Base-by-base conservation (phyloP, 441 rosid species). In the Mallotus japonicus region DNA sequence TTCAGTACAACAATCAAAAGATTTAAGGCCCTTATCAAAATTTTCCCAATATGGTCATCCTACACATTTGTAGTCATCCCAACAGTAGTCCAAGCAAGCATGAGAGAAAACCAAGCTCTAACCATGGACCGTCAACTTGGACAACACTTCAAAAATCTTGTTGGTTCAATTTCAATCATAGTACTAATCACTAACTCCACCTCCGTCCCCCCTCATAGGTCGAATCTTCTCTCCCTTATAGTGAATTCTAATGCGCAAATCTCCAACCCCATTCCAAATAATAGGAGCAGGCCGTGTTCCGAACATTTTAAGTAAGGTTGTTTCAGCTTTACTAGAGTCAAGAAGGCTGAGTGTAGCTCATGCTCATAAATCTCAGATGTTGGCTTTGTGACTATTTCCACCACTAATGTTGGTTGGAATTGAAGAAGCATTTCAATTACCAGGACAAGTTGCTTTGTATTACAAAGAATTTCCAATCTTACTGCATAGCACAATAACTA, bases 271-370 rank as follows among this genome's bases (percentile, higher is more conserved):
- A 12, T 86, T 89, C 54, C 88, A 84, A 51, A 72, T 81, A 28
- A 76, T 88, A 9, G 91, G 88, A 62, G 74, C 4, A 88, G 95
- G 95, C 17, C 92, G 88, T 75, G 77, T 80, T 55, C 67, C 84
- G 7, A 87, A 74, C 67, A 70, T 84, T 37, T 14, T 84, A 14
- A 70, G 87, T 50, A 79, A 84, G 89, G 84, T 70, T 0, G 66
- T 79, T 17, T 79, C 92, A 15, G 92, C 92, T 5, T 8, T 81
- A 24, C 83, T 88, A 11, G 90, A 90, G 78, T 82, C 90, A 8
- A 78, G 73, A 50, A 65, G 95, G 75, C 82, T 84, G 19, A 62
- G 32, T 1, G 2, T 28, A 2, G 2, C 32, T 28, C 32, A 28
- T 28, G 32, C 32, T 28, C 32, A 28, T 28, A 1, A 28, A 1